phyloP scores from a whole-genome alignment of 345 rosid species.

The Hibiscus syriacus region DNA sequence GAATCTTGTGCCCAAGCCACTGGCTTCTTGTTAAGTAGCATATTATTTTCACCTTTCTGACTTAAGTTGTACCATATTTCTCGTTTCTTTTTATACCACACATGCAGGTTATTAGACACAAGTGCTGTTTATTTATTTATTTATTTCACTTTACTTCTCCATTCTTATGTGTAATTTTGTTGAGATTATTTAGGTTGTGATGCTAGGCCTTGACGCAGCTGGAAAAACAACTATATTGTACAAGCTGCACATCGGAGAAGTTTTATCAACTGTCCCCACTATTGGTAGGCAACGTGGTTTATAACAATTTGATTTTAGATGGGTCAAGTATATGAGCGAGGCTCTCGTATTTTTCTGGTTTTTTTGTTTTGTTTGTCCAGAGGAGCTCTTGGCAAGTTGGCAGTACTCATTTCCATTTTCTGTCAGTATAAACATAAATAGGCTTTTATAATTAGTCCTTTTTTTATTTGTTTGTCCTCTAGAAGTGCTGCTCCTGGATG shows the following conservation, averaged over 20 bases:
- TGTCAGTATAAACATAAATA: too few relatives aligned
- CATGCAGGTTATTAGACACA: background rate
- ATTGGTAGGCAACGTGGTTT: constrained; percentile 48
- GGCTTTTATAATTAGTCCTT: too few relatives aligned
- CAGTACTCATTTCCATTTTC: background rate
- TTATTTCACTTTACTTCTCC: background rate
- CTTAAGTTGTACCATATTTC: background rate
- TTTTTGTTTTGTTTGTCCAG: background rate
- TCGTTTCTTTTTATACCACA: background rate
- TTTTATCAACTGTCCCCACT: too few relatives aligned
- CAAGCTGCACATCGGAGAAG: constrained; percentile 96
- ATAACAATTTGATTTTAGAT: background rate
- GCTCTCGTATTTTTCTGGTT: background rate
- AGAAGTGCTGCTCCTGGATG: background rate
- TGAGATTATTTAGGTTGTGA: constrained; percentile 64
- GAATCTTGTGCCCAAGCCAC: background rate
- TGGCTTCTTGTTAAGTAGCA: background rate
- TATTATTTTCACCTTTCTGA: background rate
- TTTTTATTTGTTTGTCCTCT: too few relatives aligned
- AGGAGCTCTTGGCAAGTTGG: background rate
- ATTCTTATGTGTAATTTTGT: constrained; percentile 10
- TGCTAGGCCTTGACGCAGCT: constrained; percentile 96
- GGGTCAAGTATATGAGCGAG: background rate
- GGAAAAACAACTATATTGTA: constrained; percentile 94
- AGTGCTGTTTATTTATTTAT: background rate